Percentiles rank a stretch among this genome's conserved stretches.
Conservation (phyloP, 768 basidiomycete species). For the Amanita rimosa region DNA sequence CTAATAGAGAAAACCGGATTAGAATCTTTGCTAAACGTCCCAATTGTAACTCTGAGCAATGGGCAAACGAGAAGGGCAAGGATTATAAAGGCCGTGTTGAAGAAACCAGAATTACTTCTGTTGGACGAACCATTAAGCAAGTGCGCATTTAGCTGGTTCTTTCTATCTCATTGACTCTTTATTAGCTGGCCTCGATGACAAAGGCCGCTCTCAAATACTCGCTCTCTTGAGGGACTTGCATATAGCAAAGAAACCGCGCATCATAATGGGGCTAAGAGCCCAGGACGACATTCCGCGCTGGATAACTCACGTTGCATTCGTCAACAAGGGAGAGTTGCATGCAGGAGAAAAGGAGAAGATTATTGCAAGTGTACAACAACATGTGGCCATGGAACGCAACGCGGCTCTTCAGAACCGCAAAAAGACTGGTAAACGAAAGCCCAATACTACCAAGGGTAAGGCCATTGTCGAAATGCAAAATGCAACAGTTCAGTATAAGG, state of each 20-base stretch:
- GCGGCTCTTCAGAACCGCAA: background rate
- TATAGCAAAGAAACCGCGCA: conserved; percentile 33
- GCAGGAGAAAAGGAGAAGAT: conserved; percentile 38
- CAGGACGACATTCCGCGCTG: conserved; percentile 68
- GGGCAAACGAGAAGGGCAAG: conserved; percentile 86
- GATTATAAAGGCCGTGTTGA: conserved; percentile 67
- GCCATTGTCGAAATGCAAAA: conserved; percentile 48
- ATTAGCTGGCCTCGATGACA: conserved; percentile 66
- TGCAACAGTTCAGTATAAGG: conserved; percentile 63
- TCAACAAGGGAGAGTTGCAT: conserved; percentile 34
- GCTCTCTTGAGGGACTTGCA: conserved; percentile 47
- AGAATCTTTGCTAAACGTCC: conserved; percentile 60
- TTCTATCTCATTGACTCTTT: background rate
- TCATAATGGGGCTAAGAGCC: conserved; percentile 48
- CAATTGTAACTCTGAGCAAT: conserved; percentile 77
- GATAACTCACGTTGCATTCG: conserved; percentile 56
- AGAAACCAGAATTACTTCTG: conserved; percentile 60
- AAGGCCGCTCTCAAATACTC: conserved; percentile 45
- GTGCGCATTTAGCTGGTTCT: conserved; percentile 14
- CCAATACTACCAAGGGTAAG: conserved; percentile 7
- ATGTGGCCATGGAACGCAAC: background rate
- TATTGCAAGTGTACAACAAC: background rate
- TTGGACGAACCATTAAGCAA: conserved; percentile 89
- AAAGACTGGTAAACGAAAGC: background rate
- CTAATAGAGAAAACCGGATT: conserved; percentile 51